Percentiles rank a stretch among this genome's conserved stretches.
phyloP scores from a whole-genome alignment of 129 eudicot species.

The Rutidosis leptorrhynchoides region DNA sequence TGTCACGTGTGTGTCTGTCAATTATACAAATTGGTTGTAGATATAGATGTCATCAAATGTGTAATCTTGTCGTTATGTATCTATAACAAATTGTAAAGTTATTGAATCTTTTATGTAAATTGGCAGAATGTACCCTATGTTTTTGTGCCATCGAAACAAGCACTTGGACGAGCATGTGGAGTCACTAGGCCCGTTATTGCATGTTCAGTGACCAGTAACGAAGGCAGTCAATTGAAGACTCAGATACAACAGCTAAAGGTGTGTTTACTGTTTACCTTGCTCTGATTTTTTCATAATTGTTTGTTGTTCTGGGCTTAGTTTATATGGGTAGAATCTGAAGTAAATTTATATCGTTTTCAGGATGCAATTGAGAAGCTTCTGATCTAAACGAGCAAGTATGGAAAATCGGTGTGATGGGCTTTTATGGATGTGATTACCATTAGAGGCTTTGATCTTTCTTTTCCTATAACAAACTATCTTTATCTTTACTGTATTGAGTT shows the following conservation, averaged over 20 bases:
- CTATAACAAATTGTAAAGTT: not conserved
- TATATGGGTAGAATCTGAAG: slow-evolving; percentile 1
- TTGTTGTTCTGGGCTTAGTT: not conserved
- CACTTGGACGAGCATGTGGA: slow-evolving; percentile 86
- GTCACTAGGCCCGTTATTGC: slow-evolving; percentile 86
- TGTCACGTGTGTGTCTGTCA: not conserved
- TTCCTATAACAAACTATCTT: slow-evolving; percentile 8
- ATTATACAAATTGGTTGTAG: not conserved
- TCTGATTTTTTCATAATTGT: not conserved
- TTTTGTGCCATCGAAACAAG: slow-evolving; percentile 88
- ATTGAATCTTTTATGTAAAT: not conserved
- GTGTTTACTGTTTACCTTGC: not conserved
- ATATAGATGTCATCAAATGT: not conserved
- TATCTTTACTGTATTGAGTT: slow-evolving; percentile 2
- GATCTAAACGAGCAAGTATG: slow-evolving; percentile 37
- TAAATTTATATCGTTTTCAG: slow-evolving; percentile 29
- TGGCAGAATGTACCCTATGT: slow-evolving; percentile 85
- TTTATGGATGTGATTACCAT: slow-evolving; percentile 26
- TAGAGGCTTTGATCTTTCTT: slow-evolving; percentile 71
- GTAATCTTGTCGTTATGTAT: not conserved
- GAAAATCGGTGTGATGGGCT: slow-evolving; percentile 75
- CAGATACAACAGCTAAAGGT: slow-evolving; percentile 89
- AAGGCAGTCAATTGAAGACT: slow-evolving; percentile 79
- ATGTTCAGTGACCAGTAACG: slow-evolving; percentile 82
- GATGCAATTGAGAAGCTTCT: slow-evolving; percentile 95